Base-by-base conservation (phyloP, 164 flowering plant genomes). In the Brasenia schreberi region DNA sequence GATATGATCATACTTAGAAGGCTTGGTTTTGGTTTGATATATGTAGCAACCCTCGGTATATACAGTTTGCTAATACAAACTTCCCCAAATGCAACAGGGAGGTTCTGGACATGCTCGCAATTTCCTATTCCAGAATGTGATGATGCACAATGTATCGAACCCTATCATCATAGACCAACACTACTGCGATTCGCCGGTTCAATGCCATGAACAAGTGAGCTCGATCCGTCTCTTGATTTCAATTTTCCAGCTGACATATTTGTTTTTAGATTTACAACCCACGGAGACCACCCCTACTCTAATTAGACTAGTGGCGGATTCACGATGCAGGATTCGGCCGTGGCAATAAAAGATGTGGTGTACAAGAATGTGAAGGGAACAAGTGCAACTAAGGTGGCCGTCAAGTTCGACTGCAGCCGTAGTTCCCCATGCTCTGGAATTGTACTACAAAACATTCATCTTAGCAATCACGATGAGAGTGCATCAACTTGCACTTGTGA, bases 81-180 rank as follows among this genome's bases (percentile, higher is more conserved):
- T 16, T 61, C 5, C 18, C 43, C 18, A 23, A 23, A 23, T 23
- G 2, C 45, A 19, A 9, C 59, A 84, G 86, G 88, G 86, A 16
- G 86, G 86, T 7, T 73, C 74, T 23, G 87, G 87, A 49, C 73
- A 61, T 66, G 83, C 81, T 64, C 79, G 69, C 69, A 75, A 77
- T 67, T 80, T 82, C 62, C 72, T 43, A 43, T 80, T 83, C 68
- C 75, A 73, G 59, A 79, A 82, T 56, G 59, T 81, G 17, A 52
- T 61, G 19, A 78, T 84, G 88, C 5, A 73, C 0, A 77, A 82
- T 61, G 88, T 86, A 27, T 45, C 44, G 5, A 77, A 79, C 44
- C 87, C 87, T 0, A 83, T 84, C 23, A 79, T 84, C 65, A 79
- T 84, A 43, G 81, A 84, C 63, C 88, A 84, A 64, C 78, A 77